Evolutionary conservation across 31 red algal species (phyloP).

Genomic region (Odonthalia washingtoniensis): DNA sequence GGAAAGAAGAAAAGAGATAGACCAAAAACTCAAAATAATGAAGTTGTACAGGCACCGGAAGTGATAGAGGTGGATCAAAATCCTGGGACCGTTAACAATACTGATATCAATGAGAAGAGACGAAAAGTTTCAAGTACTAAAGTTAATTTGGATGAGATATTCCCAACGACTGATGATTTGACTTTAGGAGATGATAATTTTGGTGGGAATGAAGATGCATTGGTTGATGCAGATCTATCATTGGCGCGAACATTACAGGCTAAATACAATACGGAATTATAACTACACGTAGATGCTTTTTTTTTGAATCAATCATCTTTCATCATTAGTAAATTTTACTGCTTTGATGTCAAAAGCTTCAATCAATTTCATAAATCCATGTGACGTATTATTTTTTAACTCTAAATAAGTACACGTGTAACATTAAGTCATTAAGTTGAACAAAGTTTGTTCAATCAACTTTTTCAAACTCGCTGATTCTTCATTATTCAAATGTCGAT

Average conservation of each 20-base stretch:
- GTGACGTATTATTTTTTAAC: too few relatives aligned
- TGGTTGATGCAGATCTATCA: neutral
- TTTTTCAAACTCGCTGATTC: too few relatives aligned
- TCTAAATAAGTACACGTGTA: too few relatives aligned
- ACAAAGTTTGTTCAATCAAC: too few relatives aligned
- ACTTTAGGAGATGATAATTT: neutral
- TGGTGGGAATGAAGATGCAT: neutral
- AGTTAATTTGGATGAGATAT: neutral
- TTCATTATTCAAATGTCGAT: too few relatives aligned
- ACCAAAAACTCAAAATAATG: neutral
- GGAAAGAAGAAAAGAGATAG: neutral
- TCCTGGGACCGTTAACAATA: neutral
- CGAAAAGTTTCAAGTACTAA: neutral
- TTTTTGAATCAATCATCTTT: too few relatives aligned
- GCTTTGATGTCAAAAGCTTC: too few relatives aligned
- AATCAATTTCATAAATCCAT: too few relatives aligned
- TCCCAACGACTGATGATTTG: neutral
- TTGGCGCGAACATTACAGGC: neutral
- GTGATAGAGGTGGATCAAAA: neutral
- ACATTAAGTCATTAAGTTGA: too few relatives aligned
- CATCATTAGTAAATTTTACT: too few relatives aligned
- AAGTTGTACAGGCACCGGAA: neutral
- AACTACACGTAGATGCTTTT: too few relatives aligned
- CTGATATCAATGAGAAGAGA: neutral
- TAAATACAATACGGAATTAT: neutral